Evolutionary conservation across 345 rosid genomes (phyloP).

Genomic region (Populus euphratica): DNA sequence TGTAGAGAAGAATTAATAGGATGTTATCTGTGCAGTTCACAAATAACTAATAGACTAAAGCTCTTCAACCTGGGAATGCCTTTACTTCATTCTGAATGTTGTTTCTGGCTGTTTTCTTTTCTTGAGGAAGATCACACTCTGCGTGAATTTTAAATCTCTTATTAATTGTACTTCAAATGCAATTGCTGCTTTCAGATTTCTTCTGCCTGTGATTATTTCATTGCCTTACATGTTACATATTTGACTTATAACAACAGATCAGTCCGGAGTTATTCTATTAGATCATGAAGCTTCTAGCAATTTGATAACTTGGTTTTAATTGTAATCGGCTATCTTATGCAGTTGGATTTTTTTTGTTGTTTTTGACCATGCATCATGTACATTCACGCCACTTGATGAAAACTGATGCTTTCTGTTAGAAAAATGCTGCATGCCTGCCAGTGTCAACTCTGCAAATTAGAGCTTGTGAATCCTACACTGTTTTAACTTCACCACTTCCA

Average conservation of each 20-base stretch:
- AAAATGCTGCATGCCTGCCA: neutral
- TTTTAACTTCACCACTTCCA: too few relatives aligned
- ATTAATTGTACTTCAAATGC: neutral
- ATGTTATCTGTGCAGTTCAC: neutral
- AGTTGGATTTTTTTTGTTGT: neutral
- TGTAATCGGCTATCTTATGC: too few relatives aligned
- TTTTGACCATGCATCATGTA: neutral
- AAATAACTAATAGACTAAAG: neutral
- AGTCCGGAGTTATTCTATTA: neutral
- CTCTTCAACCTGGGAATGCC: neutral
- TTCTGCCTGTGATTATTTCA: neutral
- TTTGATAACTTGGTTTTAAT: neutral
- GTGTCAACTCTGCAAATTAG: neutral
- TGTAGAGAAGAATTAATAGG: neutral
- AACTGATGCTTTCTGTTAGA: neutral
- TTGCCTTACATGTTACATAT: neutral
- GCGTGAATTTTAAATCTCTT: neutral
- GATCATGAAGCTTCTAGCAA: neutral
- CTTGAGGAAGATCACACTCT: neutral
- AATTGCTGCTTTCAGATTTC: neutral
- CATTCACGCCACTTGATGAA: neutral
- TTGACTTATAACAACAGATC: neutral
- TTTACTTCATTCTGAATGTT: neutral
- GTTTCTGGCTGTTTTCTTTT: neutral
- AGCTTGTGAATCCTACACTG: neutral